These are phyloP conservation scores for Ceratonia siliqua DNA, from an alignment of 306 rosid species.

Conservation along the genomic window DNA sequence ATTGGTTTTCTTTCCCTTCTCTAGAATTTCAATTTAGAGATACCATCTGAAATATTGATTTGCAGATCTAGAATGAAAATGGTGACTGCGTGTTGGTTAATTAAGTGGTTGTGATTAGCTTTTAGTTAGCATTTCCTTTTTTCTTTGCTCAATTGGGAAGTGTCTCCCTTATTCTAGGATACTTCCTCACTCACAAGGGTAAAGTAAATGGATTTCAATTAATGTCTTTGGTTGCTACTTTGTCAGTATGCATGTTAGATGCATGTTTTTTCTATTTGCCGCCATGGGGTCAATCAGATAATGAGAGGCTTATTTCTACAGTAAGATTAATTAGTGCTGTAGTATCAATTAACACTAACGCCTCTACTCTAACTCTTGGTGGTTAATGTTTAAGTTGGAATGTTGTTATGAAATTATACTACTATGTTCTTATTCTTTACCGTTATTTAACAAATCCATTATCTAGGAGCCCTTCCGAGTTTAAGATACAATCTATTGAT, in stretches of 20 bases:
- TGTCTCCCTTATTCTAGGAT: neutral
- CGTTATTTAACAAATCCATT: neutral
- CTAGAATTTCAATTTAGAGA: neutral
- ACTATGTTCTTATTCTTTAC: neutral
- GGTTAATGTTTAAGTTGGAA: neutral
- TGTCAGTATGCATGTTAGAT: neutral
- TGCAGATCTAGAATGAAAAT: constrained; percentile 13
- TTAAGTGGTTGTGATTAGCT: neutral
- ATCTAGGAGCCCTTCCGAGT: neutral
- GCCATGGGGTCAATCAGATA: neutral
- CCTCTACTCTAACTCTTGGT: constrained; percentile 15
- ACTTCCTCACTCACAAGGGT: too few species aligned
- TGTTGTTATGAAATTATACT: neutral
- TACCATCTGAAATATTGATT: neutral
- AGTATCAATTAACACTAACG: too few species aligned
- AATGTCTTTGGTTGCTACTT: too few species aligned
- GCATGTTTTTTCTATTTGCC: neutral
- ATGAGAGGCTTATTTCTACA: neutral
- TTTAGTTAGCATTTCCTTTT: neutral
- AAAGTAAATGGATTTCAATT: too few species aligned
- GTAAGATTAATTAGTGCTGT: neutral
- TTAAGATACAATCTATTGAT: neutral
- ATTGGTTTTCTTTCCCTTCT: neutral
- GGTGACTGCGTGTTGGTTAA: neutral
- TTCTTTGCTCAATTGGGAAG: neutral